Conservation (phyloP, 139 green algal species). For the Chlamydomonas incerta region DNA sequence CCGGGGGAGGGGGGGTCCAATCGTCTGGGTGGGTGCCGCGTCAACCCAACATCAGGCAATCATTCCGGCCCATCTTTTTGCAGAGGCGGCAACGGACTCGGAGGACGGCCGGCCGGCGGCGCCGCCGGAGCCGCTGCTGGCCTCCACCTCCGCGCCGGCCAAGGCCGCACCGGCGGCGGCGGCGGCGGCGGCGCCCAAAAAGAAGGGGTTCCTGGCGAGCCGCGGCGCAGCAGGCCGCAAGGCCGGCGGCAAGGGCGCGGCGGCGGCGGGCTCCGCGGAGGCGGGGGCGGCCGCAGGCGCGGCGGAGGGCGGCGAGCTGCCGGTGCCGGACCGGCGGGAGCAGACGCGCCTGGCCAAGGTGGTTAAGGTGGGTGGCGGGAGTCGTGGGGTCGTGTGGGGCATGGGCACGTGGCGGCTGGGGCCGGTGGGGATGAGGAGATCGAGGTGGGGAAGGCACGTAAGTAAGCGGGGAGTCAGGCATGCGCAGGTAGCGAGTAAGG, state of each 20-base stretch:
- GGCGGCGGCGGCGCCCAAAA: background rate
- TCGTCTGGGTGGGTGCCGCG: too few species aligned
- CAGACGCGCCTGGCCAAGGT: constrained; percentile 17
- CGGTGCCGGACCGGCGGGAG: background rate
- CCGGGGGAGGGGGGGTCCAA: background rate
- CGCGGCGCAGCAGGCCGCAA: background rate
- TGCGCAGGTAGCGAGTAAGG: too few species aligned
- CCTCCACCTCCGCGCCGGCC: background rate
- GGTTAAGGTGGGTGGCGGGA: too few species aligned
- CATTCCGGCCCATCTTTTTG: too few species aligned
- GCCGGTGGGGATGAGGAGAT: too few species aligned
- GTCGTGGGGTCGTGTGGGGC: too few species aligned
- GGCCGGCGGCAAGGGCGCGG: background rate
- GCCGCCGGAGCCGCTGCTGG: constrained; percentile 26
- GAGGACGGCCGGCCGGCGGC: background rate
- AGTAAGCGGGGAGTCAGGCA: too few species aligned
- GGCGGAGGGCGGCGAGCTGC: too few species aligned
- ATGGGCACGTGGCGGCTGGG: too few species aligned
- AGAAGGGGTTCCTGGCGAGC: constrained; percentile 38
- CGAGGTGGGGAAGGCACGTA: too few species aligned
- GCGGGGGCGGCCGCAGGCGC: too few species aligned
- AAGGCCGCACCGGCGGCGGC: background rate
- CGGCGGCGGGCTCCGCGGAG: background rate
- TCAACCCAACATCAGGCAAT: too few species aligned
- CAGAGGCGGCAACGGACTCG: background rate